Percentiles rank a stretch among this genome's conserved stretches.
Evolutionary conservation across 192 early-diverging fungal genomes (phyloP).

Genomic region (Neocallimastix lanati): DNA sequence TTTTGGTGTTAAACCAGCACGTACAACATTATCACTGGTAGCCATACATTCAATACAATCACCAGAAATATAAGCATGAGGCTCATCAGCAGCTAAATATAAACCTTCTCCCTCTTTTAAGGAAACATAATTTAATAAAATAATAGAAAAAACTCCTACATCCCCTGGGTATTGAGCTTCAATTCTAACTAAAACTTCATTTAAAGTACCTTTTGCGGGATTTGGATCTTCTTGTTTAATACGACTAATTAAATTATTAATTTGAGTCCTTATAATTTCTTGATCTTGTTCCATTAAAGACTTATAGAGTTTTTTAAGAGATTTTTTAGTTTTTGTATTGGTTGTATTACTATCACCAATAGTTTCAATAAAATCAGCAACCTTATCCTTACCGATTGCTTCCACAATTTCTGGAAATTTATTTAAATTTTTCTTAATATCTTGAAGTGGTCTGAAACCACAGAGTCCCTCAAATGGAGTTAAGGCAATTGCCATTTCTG

Average conservation of each 20-base stretch:
- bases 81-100: slow-evolving; percentile 90
- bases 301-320: slow-evolving; percentile 31
- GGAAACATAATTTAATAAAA: slow-evolving; percentile 73
- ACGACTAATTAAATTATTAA: slow-evolving; percentile 36
- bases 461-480: no score
- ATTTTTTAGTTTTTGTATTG: slow-evolving; percentile 15
- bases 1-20: slow-evolving; percentile 98
- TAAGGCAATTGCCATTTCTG: no score
- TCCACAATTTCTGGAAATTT: no score
- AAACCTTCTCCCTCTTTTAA: slow-evolving; percentile 77
- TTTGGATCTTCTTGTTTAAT: slow-evolving; percentile 4
- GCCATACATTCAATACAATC: slow-evolving; percentile 99
- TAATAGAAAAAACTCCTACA: slow-evolving; percentile 70
- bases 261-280: slow-evolving; percentile 22
- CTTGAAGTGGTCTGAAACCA: no score
- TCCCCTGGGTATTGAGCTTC: slow-evolving; percentile 69
- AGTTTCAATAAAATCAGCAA: no score
- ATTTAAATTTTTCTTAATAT: no score
- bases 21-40: slow-evolving; percentile 84
- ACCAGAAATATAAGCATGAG: slow-evolving; percentile 88
- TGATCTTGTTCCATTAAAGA: slow-evolving; percentile 36
- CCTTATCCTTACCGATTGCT: no score
- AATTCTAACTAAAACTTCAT: slow-evolving; percentile 54
- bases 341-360: no score
- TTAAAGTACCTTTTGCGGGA: slow-evolving; percentile 5